Percentiles rank a stretch among this genome's conserved stretches.
Conservation (phyloP, 75 land plant genomes). For the Chamaecyparis obtusa region DNA sequence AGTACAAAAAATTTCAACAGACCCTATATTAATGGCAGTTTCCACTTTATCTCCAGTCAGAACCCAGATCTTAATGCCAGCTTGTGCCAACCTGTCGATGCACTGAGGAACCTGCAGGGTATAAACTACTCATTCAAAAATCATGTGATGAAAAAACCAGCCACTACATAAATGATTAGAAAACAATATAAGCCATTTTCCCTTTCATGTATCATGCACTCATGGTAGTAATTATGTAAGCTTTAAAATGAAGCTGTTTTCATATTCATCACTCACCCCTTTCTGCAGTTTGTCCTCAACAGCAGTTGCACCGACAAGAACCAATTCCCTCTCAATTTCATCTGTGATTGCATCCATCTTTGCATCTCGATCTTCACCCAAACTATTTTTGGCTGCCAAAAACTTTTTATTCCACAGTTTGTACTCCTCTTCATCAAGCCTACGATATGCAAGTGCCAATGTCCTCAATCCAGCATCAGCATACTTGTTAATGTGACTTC, state of each 20-base stretch:
- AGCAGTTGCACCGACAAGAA: slow-evolving; percentile 86
- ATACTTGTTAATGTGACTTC: slow-evolving; percentile 57
- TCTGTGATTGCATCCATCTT: slow-evolving; percentile 52
- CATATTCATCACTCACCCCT: slow-evolving; percentile 47
- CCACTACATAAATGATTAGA: slow-evolving; percentile 11
- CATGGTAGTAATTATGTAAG: neutral
- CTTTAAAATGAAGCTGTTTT: neutral
- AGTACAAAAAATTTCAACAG: neutral
- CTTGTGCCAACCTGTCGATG: slow-evolving; percentile 82
- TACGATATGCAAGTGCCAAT: slow-evolving; percentile 67
- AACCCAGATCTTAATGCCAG: slow-evolving; percentile 92
- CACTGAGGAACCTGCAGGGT: slow-evolving; percentile 67
- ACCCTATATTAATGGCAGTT: slow-evolving; percentile 96
- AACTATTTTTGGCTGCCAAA: slow-evolving; percentile 47
- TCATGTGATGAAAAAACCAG: slow-evolving; percentile 11
- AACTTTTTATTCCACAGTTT: slow-evolving; percentile 39
- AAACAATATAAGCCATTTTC: neutral
- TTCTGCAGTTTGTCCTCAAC: slow-evolving; percentile 89
- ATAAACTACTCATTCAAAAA: neutral
- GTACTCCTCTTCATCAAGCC: slow-evolving; percentile 61
- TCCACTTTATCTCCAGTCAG: slow-evolving; percentile 94
- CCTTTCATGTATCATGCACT: neutral
- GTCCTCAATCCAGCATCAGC: slow-evolving; percentile 86
- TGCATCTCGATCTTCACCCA: slow-evolving; percentile 57
- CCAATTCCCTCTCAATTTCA: slow-evolving; percentile 63